Percentiles rank a stretch among this genome's conserved stretches.
Evolutionary conservation across 2,329 filamentous ascomycete species (phyloP).

Genomic region (Waltergamsia citrina): DNA sequence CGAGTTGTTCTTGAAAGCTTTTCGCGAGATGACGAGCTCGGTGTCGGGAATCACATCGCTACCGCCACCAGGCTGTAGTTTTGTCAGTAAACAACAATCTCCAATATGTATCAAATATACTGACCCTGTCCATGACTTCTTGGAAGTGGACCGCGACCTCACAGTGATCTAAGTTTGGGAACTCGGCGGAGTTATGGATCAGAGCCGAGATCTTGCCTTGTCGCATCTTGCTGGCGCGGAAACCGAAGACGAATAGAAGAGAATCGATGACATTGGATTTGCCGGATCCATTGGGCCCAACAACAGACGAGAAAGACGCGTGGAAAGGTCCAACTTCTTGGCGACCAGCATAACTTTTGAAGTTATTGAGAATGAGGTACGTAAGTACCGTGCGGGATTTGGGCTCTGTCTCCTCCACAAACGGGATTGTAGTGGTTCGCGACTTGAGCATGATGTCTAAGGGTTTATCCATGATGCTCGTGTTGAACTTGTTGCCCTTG

Average conservation of each 20-base stretch:
- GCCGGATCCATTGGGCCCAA: slow-evolving; percentile 94
- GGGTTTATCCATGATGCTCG: slow-evolving; percentile 73
- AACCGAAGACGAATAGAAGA: slow-evolving; percentile 96
- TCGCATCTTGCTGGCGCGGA: slow-evolving; percentile 97
- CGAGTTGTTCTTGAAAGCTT: slow-evolving; percentile 94
- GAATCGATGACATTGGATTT: slow-evolving; percentile 99
- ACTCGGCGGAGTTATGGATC: slow-evolving; percentile 90
- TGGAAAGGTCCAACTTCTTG: slow-evolving; percentile 97
- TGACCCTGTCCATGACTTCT: slow-evolving; percentile 77
- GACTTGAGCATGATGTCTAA: slow-evolving; percentile 93
- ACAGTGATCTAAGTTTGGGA: slow-evolving; percentile 78
- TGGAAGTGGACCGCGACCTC: slow-evolving; percentile 97
- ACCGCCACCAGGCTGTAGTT: slow-evolving; percentile 55
- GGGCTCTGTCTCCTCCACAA: slow-evolving; percentile 66
- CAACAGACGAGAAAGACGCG: slow-evolving; percentile 92
- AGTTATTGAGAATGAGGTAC: slow-evolving; percentile 86
- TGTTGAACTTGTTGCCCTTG: slow-evolving; percentile 66
- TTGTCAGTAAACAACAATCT: slow-evolving; percentile 14
- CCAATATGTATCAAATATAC: too few species aligned
- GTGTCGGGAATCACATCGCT: slow-evolving; percentile 75
- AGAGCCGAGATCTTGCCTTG: slow-evolving; percentile 97
- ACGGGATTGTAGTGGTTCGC: slow-evolving; percentile 55
- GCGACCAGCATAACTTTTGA: slow-evolving; percentile 95
- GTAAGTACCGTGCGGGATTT: slow-evolving; percentile 89
- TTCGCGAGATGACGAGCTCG: slow-evolving; percentile 77